Evolutionary conservation across 768 basidiomycete species (phyloP).

Genomic region (Rhizopogon vulgaris): DNA sequence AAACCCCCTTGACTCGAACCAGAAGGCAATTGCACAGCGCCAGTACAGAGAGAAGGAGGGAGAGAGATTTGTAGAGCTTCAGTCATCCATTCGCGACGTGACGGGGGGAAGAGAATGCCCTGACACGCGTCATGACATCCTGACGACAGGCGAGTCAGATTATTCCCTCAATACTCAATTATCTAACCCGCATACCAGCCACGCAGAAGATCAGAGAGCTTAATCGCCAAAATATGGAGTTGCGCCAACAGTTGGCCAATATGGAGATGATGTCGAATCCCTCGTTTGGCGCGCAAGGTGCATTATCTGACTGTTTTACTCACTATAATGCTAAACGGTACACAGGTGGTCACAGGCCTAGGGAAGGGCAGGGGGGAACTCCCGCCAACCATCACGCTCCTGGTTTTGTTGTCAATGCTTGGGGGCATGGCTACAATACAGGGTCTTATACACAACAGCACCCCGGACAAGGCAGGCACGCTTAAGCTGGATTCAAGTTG

Average conservation of each 20-base stretch:
- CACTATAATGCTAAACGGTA: not conserved
- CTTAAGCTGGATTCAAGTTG: not conserved
- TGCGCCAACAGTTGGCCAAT: not conserved
- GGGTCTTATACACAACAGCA: not conserved
- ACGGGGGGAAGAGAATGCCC: conserved; percentile 5
- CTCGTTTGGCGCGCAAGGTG: not conserved
- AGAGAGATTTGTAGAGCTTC: not conserved
- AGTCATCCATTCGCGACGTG: conserved; percentile 4
- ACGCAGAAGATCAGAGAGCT: not conserved
- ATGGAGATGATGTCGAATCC: too few relatives aligned
- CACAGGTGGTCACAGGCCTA: not conserved
- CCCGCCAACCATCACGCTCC: not conserved
- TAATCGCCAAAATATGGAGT: not conserved
- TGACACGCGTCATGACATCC: conserved; percentile 13
- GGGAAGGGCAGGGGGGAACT: not conserved
- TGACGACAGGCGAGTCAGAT: conserved; percentile 12
- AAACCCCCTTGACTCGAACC: not conserved
- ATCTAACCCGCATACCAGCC: not conserved
- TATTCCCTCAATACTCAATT: not conserved
- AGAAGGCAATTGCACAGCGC: not conserved
- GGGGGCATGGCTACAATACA: too few relatives aligned
- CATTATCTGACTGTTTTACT: not conserved
- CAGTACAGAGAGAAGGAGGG: not conserved
- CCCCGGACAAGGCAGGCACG: not conserved
- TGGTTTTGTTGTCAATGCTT: not conserved